Percentiles rank a stretch among this genome's conserved stretches.
phyloP scores from a whole-genome alignment of 2,329 filamentous ascomycete genomes.

The Hypoxylon sp. region DNA sequence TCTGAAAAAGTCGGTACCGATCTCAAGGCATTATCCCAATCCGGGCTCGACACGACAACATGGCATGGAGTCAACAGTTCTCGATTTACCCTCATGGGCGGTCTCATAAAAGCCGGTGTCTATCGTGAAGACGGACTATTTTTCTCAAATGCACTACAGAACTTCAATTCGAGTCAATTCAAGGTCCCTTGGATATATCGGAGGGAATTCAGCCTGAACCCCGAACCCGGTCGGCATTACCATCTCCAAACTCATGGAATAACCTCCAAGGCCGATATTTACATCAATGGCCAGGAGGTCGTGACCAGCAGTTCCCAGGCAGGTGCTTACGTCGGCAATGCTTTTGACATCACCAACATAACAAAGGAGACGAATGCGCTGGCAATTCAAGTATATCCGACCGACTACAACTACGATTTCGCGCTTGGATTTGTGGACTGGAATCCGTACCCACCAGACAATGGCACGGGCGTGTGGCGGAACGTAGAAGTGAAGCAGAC shows the following conservation, averaged over 20 bases:
- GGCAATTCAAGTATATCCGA: constrained; percentile 69
- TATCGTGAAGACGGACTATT: constrained; percentile 70
- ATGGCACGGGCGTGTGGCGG: constrained; percentile 75
- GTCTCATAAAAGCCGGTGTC: constrained; percentile 66
- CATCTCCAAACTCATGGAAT: constrained; percentile 72
- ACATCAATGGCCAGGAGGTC: constrained; percentile 69
- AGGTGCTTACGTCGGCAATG: constrained; percentile 70
- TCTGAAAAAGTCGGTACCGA: constrained; percentile 56
- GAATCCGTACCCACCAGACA: constrained; percentile 74
- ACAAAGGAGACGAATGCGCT: constrained; percentile 64
- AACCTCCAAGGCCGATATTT: constrained; percentile 72
- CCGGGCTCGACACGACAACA: constrained; percentile 62
- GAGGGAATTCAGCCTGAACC: constrained; percentile 63
- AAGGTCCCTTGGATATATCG: constrained; percentile 72
- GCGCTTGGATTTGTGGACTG: constrained; percentile 74
- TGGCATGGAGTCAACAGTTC: constrained; percentile 67
- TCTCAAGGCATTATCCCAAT: constrained; percentile 58
- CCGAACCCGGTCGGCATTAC: constrained; percentile 59
- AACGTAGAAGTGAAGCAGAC: constrained; percentile 70
- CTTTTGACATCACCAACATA: constrained; percentile 68
- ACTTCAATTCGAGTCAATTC: constrained; percentile 64
- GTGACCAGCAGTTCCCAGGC: constrained; percentile 64
- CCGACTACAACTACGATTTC: constrained; percentile 72
- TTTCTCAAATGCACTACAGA: constrained; percentile 65
- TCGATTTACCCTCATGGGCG: constrained; percentile 70